Base-by-base conservation (phyloP, 345 rosid genomes). In the Aethionema arabicum region DNA sequence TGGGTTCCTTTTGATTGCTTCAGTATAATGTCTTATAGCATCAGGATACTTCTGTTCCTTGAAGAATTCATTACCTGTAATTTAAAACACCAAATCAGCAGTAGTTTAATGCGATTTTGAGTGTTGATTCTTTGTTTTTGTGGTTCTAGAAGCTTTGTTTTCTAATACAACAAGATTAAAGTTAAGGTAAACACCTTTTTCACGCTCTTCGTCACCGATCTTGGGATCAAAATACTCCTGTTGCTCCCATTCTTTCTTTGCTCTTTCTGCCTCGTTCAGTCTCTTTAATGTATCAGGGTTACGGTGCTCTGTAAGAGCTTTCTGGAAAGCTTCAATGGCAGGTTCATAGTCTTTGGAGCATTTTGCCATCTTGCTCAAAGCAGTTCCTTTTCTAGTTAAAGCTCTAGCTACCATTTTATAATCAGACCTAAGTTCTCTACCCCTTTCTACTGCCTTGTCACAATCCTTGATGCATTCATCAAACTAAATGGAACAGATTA, bases 221-320 rank as follows among this genome's bases (percentile, higher is more conserved):
- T 80, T 77, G 2, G 99, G 97, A 54, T 93, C 99, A 61, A 82
- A 87, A 49, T 83, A 82, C 67, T 93, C 97, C 65, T 78, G 82
- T 64, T 83, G 92, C 79, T 87, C 99, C 12, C 83, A 76, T 9
- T 90, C 96, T 70, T 88, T 88, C 83, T 86, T 90, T 0, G 82
- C 96, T 72, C 79, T 86, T 77, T 87, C 89, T 0, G 88, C 99
- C 0, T 87, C 92, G 64, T 89, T 85, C 12, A 83, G 81, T 48
- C 72, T 92, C 81, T 92, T 87, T 82, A 92, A 67, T 2, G 98
- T 92, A 48, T 92, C 97, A 10, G 96, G 91, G 39, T 89, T 89
- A 31, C 97, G 93, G 57, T 92, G 93, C 83, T 92, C 98, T 7
- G 97, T 92, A 13, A 92, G 93, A 68, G 96, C 98, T 70, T 92